A percentile compares a stretch with the other conserved stretches of the same genome.
Conservation (phyloP, 2,329 filamentous ascomycete species). For the Aspergillus candidus region DNA sequence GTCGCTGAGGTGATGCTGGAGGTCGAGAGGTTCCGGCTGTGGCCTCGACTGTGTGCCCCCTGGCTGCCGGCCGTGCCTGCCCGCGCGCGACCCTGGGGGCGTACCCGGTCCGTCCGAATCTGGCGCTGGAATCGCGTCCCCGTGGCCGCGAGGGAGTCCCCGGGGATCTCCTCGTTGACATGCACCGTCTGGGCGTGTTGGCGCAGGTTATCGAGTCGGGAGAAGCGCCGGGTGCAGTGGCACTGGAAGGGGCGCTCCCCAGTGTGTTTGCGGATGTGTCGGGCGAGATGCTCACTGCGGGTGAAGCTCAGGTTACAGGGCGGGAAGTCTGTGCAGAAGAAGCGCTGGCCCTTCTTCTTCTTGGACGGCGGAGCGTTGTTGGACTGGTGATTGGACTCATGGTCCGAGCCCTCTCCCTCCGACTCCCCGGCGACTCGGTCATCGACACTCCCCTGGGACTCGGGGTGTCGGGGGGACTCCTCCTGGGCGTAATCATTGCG, state of each 20-base stretch:
- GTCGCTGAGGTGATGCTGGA: slow-evolving; percentile 76
- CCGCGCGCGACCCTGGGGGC: slow-evolving; percentile 67
- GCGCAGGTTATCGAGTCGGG: slow-evolving; percentile 85
- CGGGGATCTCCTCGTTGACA: slow-evolving; percentile 93
- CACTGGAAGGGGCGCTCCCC: slow-evolving; percentile 95
- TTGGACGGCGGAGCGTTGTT: slow-evolving; percentile 64
- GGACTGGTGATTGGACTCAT: slow-evolving; percentile 55
- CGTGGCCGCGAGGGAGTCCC: slow-evolving; percentile 85
- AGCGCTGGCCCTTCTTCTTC: slow-evolving; percentile 94
- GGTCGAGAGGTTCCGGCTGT: slow-evolving; percentile 77
- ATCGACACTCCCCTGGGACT: slow-evolving; percentile 42
- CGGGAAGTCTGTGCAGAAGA: slow-evolving; percentile 93
- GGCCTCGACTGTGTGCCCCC: slow-evolving; percentile 65
- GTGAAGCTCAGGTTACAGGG: slow-evolving; percentile 94
- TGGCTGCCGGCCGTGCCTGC: slow-evolving; percentile 72
- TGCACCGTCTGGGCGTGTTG: slow-evolving; percentile 98
- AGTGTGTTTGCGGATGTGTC: slow-evolving; percentile 97
- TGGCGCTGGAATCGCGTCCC: slow-evolving; percentile 89
- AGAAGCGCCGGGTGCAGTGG: slow-evolving; percentile 89
- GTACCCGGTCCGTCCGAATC: slow-evolving; percentile 77
- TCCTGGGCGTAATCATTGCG: slow-evolving; percentile 37
- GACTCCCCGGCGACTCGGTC: slow-evolving; percentile 75
- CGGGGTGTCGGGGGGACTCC: slow-evolving; percentile 39
- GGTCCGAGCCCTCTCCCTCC: slow-evolving; percentile 64
- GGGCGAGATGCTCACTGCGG: slow-evolving; percentile 85